Conservation (phyloP, 2,329 filamentous ascomycete species). For the Thielaviopsis euricoi region DNA sequence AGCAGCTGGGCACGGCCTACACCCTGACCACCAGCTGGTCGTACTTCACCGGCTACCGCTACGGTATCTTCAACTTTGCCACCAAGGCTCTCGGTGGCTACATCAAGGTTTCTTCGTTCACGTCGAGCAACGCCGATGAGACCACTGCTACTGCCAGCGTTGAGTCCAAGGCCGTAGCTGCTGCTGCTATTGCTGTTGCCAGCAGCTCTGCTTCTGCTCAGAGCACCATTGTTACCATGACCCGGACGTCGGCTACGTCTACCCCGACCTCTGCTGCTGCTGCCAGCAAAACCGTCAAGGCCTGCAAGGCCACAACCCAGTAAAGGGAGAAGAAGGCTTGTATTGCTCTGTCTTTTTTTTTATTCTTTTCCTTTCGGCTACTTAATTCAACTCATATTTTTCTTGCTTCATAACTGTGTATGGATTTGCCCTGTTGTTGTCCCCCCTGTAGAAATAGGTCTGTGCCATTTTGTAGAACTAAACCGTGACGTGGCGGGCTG, state of each 20-base stretch:
- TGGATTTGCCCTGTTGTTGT: no score
- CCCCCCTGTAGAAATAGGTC: neutral
- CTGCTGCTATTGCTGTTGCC: neutral
- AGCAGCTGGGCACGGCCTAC: slow-evolving; percentile 19
- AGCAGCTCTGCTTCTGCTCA: neutral
- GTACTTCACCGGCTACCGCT: slow-evolving; percentile 32
- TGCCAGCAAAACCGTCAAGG: neutral
- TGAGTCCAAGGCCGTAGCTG: neutral
- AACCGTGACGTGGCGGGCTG: neutral
- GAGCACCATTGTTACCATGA: neutral
- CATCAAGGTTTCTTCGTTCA: slow-evolving; percentile 18
- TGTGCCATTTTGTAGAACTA: neutral
- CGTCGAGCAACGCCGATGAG: neutral
- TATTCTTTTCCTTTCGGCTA: no score
- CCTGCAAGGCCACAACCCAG: neutral
- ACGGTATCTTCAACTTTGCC: slow-evolving; percentile 31
- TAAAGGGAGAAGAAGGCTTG: neutral
- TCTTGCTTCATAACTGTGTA: no score
- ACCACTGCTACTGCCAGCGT: neutral
- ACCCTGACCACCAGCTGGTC: slow-evolving; percentile 25
- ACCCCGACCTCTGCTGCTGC: neutral
- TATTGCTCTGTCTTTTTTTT: neutral
- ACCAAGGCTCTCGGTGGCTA: slow-evolving; percentile 19
- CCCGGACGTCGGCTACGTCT: neutral
- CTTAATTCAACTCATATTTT: no score